A percentile compares a stretch with the other conserved stretches of the same genome.
Conservation (phyloP, 176 grass and related monocot genomes). For the Calamus simplicifolius region DNA sequence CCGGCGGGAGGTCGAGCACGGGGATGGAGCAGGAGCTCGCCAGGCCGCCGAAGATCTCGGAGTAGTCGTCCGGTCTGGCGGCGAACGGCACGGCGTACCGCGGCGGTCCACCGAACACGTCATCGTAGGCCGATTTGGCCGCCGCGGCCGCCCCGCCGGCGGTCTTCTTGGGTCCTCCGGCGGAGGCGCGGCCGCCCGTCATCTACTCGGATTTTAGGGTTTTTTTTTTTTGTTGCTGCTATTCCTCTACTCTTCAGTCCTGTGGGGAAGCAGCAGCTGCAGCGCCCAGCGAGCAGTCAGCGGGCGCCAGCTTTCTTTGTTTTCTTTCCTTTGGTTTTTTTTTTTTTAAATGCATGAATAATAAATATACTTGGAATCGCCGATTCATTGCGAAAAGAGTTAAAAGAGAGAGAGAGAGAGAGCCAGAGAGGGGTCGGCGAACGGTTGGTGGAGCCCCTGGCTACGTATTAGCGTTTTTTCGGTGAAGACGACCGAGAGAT, state of each 20-base stretch:
- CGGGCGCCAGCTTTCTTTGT: slow-evolving; percentile 8
- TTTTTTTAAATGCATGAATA: background rate
- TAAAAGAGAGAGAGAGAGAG: no score
- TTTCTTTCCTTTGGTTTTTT: background rate
- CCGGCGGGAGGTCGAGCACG: slow-evolving; percentile 65
- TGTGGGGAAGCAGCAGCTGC: no score
- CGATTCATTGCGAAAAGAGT: no score
- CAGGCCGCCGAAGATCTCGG: slow-evolving; percentile 69
- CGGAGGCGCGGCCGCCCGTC: slow-evolving; percentile 18
- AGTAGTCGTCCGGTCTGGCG: slow-evolving; percentile 44
- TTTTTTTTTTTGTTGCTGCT: background rate
- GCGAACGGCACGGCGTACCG: slow-evolving; percentile 36
- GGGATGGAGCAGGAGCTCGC: slow-evolving; percentile 77
- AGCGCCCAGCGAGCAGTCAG: slow-evolving; percentile 19
- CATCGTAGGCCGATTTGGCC: slow-evolving; percentile 33
- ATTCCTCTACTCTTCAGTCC: no score
- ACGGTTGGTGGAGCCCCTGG: no score
- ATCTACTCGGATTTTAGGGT: slow-evolving; percentile 3
- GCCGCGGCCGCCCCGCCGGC: background rate
- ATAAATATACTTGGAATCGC: no score
- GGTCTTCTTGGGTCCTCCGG: background rate
- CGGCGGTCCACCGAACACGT: slow-evolving; percentile 65
- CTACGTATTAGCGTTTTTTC: no score
- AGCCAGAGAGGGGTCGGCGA: no score
- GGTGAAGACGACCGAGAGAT: no score